These are phyloP conservation scores for Colletotrichum brevisporum DNA, from an alignment of 2,329 filamentous ascomycete species.

Conservation along the genomic window DNA sequence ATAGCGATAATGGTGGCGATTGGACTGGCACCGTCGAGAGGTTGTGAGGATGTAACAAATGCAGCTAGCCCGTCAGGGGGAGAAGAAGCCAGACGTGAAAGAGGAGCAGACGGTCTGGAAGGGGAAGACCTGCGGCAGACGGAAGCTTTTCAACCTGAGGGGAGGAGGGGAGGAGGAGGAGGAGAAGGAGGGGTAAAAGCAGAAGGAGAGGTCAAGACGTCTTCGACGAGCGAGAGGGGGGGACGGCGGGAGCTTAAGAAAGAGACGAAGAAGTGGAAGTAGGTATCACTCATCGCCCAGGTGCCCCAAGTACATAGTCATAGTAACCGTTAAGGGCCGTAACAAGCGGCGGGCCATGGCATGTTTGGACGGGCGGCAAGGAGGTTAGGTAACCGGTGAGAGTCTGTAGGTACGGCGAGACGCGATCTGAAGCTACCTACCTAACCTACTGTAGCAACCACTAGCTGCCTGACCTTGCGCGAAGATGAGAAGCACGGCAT, in stretches of 20 bases:
- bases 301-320: neutral
- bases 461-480: neutral
- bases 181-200: constrained; percentile 20
- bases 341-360: constrained; percentile 11
- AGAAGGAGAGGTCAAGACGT: constrained; percentile 13
- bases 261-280: neutral
- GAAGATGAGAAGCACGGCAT: constrained; percentile 8
- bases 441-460: neutral
- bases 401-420: neutral
- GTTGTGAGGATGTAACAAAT: constrained; percentile 2
- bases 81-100: constrained; percentile 7
- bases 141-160: constrained; percentile 14
- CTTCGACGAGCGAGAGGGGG: constrained; percentile 9
- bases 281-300: constrained; percentile 5
- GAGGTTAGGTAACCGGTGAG: constrained; percentile 3
- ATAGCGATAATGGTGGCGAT: constrained; percentile 2
- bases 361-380: constrained; percentile 24
- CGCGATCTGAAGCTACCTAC: constrained; percentile 15
- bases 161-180: constrained; percentile 10
- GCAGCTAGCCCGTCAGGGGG: constrained; percentile 7
- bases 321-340: no score
- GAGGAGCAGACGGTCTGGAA: constrained; percentile 1
- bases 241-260: constrained; percentile 32
- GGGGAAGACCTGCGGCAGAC: constrained; percentile 3
- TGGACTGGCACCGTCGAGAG: neutral